Conservation (phyloP, 208 protist species). For the Naegleria gruberi region DNA sequence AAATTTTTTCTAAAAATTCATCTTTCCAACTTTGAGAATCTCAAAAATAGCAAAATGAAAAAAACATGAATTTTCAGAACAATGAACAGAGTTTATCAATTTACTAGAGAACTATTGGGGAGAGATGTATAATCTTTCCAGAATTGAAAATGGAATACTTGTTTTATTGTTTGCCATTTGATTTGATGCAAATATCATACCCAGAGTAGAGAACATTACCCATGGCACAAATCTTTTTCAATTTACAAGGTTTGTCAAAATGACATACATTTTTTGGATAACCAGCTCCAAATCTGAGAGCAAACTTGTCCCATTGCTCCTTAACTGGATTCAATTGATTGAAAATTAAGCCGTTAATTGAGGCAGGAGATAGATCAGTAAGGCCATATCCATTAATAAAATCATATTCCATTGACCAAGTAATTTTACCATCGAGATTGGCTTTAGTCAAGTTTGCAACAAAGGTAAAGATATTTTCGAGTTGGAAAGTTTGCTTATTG, state of each 20-base stretch:
- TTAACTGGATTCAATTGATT: neutral
- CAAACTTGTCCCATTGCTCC: neutral
- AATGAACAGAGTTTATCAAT: too few relatives aligned
- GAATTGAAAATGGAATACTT: too few relatives aligned
- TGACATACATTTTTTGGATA: neutral
- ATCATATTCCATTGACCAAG: neutral
- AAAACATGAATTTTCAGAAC: too few relatives aligned
- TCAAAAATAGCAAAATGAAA: too few relatives aligned
- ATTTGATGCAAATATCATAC: neutral
- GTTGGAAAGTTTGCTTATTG: neutral
- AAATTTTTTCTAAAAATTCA: too few relatives aligned
- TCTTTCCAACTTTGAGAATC: too few relatives aligned
- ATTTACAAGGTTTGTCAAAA: neutral
- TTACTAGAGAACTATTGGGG: too few relatives aligned
- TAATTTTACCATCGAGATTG: neutral
- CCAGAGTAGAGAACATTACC: neutral
- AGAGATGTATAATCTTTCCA: too few relatives aligned
- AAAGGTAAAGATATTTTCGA: neutral
- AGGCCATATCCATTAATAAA: neutral
- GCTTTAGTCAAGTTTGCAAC: neutral
- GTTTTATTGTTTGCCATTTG: neutral
- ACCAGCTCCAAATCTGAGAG: neutral
- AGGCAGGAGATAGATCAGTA: neutral
- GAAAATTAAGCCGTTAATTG: neutral
- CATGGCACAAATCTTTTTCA: neutral